Base-by-base conservation (phyloP, 345 rosid genomes). In the Aquilaria sinensis region DNA sequence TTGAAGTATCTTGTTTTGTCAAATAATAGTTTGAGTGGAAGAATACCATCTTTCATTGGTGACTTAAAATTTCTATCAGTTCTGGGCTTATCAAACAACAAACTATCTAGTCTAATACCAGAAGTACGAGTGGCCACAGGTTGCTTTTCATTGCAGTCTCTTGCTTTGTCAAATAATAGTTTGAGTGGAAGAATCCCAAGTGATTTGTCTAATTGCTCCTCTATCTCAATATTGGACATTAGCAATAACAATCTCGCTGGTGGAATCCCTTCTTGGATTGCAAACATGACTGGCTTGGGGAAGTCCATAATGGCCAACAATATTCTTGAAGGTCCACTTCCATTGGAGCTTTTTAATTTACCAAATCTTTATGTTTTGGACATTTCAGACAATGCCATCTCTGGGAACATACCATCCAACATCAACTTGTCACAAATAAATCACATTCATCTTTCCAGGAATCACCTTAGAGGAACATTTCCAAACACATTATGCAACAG, bases 121-220 rank as follows among this genome's bases (percentile, higher is more conserved):
- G n/a, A n/a, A n/a, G n/a, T n/a, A n/a, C n/a, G n/a, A n/a, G 29
- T 69, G 13, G 41, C 68, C 57, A 46, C 2, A 8, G 30, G 69
- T 6, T 66, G 72, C 23, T 1, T 0, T 1, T 13, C 3, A 11
- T 47, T 69, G 10, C 0, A 15, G 4, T 0, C 0, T 3, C 66
- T 76, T 0, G 31, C 2, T 41, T 30, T 76, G 29, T 72, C 74
- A n/a, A 47, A 68, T 10, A 76, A 76, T 41, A 68, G 47, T 29
- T 65, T 76, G 58, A 29, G 0, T 9, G 56, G 62, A 64, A 13
- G 14, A 3, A 67, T 41, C 50, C 7, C 6, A 9, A 14, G 13
- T 30, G 47, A 9, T 31, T 49, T 34, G 6, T 9, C 49, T 2
- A 3, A 57, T 1, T 31, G 54, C 6, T 14, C 32, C 55, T 6